These are phyloP conservation scores for Stenocarpella maydis DNA, from an alignment of 2,329 filamentous ascomycete species.

Conservation along the genomic window DNA sequence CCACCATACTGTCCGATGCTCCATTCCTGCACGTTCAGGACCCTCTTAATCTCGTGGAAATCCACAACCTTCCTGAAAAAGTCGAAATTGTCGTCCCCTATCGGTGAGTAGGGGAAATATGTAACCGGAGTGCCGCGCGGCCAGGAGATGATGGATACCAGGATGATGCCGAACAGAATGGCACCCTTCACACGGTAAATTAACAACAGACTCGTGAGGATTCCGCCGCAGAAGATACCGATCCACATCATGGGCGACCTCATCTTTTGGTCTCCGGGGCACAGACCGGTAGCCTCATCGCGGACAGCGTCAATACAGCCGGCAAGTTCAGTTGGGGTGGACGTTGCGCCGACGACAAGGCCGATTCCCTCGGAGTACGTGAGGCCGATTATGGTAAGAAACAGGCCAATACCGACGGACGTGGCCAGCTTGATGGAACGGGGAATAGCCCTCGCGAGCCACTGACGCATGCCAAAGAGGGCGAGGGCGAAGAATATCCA, in stretches of 20 bases:
- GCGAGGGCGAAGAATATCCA: conserved; percentile 85
- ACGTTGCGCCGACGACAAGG: conserved; percentile 71
- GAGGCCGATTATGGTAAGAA: conserved; percentile 77
- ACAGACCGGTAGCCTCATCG: conserved; percentile 60
- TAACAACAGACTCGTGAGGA: conserved; percentile 82
- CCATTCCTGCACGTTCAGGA: conserved; percentile 78
- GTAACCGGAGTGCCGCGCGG: conserved; percentile 79
- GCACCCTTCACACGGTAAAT: conserved; percentile 88
- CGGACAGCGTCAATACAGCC: conserved; percentile 66
- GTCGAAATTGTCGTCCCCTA: conserved; percentile 76
- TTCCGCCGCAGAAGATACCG: conserved; percentile 85
- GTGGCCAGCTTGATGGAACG: conserved; percentile 87
- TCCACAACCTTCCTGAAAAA: conserved; percentile 90
- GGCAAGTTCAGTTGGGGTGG: conserved; percentile 77
- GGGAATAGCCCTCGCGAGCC: conserved; percentile 85
- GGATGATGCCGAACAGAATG: conserved; percentile 81
- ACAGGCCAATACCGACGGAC: conserved; percentile 85
- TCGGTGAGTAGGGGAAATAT: conserved; percentile 77
- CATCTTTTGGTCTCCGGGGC: conserved; percentile 75
- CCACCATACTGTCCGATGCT: conserved; percentile 72
- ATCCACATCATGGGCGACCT: conserved; percentile 85
- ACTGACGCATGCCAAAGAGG: conserved; percentile 82
- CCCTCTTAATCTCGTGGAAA: conserved; percentile 78
- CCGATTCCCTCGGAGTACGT: conserved; percentile 87
- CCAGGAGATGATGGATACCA: conserved; percentile 91